Evolutionary conservation across 2,329 filamentous ascomycete species (phyloP), one percentile per base, ranked within the genome.

Genomic region (Fusarium sp.): DNA sequence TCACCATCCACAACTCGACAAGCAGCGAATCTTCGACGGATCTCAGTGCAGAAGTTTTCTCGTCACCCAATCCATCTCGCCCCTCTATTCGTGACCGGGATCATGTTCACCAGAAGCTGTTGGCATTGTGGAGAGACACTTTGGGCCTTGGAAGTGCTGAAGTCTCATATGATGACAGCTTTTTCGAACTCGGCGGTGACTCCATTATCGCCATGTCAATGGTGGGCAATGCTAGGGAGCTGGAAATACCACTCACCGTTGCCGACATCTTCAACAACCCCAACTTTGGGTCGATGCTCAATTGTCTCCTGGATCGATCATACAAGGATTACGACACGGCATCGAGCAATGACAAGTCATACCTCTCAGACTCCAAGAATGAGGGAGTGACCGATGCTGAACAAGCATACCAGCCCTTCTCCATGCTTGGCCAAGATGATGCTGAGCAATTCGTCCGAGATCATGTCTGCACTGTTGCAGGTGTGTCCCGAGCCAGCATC

Each of bases 131-230:
- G 72, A 67, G 46, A 42, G 51, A 75, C 2, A 49, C 62, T 42
- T 69, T 74, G 7, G 56, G 69, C 20, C 36, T 66, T 27, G 20
- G 33, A 20, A 51, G 12, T 8, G 29, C 31, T 16, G 14, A 38
- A 14, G 55, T 77, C 11, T 67, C 70, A 2, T 57, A 60, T 10
- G 59, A 62, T 5, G 60, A 64, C 29, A 76, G 64, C 44, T 76
- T 76, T 42, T 76, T 76, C 4, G 73, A 74, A 17, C 49, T 55
- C 0, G 74, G 74, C 0, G 74, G 74, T 44, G 74, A 76, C 22
- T 76, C 74, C 0, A 76, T 76, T 14, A 63, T 76, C n/a, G 74
- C 74, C 35, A 76, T 76, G 74, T 58, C 71, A 1, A 76, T 76
- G 71, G 74, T 69, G 0, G 62, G 74, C 22, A 66, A 62, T 12